Evolutionary conservation across 176 grass and related monocot species (phyloP), one percentile per base, ranked within the genome.

Genomic region (Microstegium vimineum): DNA sequence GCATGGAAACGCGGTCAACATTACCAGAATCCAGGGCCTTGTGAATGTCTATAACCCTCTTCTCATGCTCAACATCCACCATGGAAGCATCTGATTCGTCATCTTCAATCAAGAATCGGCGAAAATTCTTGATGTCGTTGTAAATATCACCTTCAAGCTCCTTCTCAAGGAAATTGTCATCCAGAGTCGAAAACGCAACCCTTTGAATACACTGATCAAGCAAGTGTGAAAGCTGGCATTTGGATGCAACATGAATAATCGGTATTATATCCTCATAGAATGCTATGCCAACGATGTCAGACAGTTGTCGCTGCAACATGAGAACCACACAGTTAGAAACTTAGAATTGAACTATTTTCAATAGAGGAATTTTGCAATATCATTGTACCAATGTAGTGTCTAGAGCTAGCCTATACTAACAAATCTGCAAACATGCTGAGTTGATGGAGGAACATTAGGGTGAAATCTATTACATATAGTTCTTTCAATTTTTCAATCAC

Each of bases 221-320:
- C 80, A 94, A 71, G 20, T 74, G 42, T 5, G 23, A 20, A 64
- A 89, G 83, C 38, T 94, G 72, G 69, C 88, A 91, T 38, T 61
- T 74, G 43, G 80, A 86, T 8, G 89, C 92, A 62, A 79, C 92
- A 5, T 17, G 71, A 34, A 89, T 26, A 25, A 94, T 94, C 17
- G 83, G 76, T 13, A 91, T 35, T 78, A 89, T 75, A 25, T 94
- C 88, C 82, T 91, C 89, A 20, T 69, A 71, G 27, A 74, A 61
- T 65, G 76, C 92, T 31, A 49, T 84, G n/a, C 22, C 54, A 2
- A 91, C 80, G 41, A 91, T 73, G 10, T 84, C 84, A 27, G 65
- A 71, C 18, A 94, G 66, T 10, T 80, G 83, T n/a, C 92, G 86
- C 92, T 94, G 92, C 61, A 83, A 70, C 42, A 88, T 38, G 47